Evolutionary conservation across 305 asterid species (phyloP), one percentile per base, ranked within the genome.

Genomic region (Fraxinus sp.): DNA sequence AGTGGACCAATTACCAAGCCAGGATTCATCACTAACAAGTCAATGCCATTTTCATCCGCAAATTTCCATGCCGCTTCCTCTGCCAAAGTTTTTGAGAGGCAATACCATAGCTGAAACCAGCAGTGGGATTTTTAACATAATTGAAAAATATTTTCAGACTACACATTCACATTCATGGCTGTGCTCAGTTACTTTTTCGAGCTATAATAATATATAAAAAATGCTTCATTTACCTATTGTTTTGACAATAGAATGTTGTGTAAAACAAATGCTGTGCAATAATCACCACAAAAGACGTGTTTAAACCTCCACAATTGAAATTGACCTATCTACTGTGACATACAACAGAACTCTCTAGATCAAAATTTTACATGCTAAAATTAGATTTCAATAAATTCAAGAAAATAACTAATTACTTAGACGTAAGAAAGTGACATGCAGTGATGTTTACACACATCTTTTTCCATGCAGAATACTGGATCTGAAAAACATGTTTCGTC

Each of bases 51-150:
- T 70, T 89, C 89, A 75, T 85, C 68, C 3, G 88, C 78, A 72
- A 79, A 87, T 80, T 83, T 77, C 90, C 91, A 85, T 4, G 91
- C 92, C 18, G 86, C 90, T 46, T 84, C 37, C 80, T 90, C 92
- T 7, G 92, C 92, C 75, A 89, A 72, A 13, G 86, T 81, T 75
- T 90, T 90, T 22, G 93, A 80, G 70, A 89, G 81, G n/a, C 41
- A 3, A 84, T 91, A 91, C 94, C 90, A 86, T 14, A 71, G 22
- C 93, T 90, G 73, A 18, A 52, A 16, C 26, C 41, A 32, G 16
- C n/a, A 7, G 13, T 24, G 7, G 70, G 10, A n/a, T 24, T 64
- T 55, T 55, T 55, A 55, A 55, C 66, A n/a, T 5, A 55, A 5
- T 55, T 55, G 11, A 57, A 57, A 57, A 18, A 18, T 3, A n/a